Base-by-base conservation (phyloP, 352 stramenopile species). In the Globisporangium perplexum region DNA sequence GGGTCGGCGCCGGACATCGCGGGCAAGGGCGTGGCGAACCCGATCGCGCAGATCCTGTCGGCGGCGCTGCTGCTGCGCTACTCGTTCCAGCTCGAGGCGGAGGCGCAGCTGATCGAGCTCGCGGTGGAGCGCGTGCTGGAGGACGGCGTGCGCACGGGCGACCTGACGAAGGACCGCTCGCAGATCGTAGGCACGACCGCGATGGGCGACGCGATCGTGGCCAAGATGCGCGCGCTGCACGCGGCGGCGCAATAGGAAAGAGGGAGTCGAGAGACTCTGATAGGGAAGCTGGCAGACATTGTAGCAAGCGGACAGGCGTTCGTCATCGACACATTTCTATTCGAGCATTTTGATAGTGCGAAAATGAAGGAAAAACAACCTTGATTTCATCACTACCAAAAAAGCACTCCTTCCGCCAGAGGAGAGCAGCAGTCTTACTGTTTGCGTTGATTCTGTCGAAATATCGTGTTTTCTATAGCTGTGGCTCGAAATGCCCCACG, bases 1-100 rank as follows among this genome's bases (percentile, higher is more conserved):
- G 97, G 97, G 52, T 98, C 95, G 11, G 97, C 97, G n/a, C 97
- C 97, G 1, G 95, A 99, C 65, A 99, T 99, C 64, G 95, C 96
- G 15, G 95, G 96, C 51, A 71, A 98, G 69, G 90, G 98, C 63
- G 90, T 98, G 30, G 97, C 96, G 30, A 99, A 99, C 71, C 95
- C 95, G 10, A 93, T 98, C 47, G 96, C 96, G 15, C 96, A 99
- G 80, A 99, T 99, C 72, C 73, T 99, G 38, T 98, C 90, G 31
- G 96, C 85, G 0, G 96, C 96, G 33, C 90, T 99, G 73, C 96
- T 99, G 89, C 77, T 99, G 49, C 83, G 93, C 41, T 99, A 99
- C 65, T 94, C 83, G 58, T 94, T 94, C 61, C 66, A 88, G 68
- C 72, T 93, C 63, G 77, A 93, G 47, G 48, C 63, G 3, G 87